Base-by-base conservation (phyloP, 75 land plant genomes). In the Azolla pinnata region DNA sequence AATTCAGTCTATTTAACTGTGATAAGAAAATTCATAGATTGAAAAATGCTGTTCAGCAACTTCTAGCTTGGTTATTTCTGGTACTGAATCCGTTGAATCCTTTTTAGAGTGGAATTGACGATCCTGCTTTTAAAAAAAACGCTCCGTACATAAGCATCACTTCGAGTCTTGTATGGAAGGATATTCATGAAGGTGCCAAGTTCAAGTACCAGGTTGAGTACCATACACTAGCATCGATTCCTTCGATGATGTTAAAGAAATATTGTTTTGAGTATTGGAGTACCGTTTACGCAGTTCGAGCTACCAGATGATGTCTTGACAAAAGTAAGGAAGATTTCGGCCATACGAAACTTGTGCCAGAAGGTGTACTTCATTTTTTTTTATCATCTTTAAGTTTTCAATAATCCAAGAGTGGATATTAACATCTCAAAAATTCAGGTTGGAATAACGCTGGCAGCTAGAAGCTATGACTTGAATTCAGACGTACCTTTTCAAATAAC, bases 121-220 rank as follows among this genome's bases (percentile, higher is more conserved):
- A 63, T 24, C 60, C 63, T n/a, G n/a, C n/a, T n/a, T n/a, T n/a
- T n/a, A n/a, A n/a, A n/a, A n/a, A n/a, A n/a, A n/a, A 66, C 10
- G 66, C 81, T 10, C 65, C 77, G 20, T 76, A 84, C 63, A 38
- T 69, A 67, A 75, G 56, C 63, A 47, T 88, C 45, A 87, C 77
- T 18, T 83, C 98, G 4, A 81, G 79, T n/a, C 57, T 72, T 45
- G 62, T 88, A 1, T 93, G 98, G 98, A 60, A 63, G 61, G 81
- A 79, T 63, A 83, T 93, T 54, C 57, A 61, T 8, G 96, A 83
- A 53, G 75, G 82, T 68, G 95, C 85, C 44, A 83, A 81, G 62
- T 68, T 75, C 69, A 93, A 93, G 72, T 93, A 93, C 70, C 81
- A 83, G 98, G 98, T 89, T 65, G 14, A n/a, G n/a, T n/a, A n/a